Evolutionary conservation across 768 basidiomycete genomes (phyloP).

Genomic region (Lentinula raphanica): DNA sequence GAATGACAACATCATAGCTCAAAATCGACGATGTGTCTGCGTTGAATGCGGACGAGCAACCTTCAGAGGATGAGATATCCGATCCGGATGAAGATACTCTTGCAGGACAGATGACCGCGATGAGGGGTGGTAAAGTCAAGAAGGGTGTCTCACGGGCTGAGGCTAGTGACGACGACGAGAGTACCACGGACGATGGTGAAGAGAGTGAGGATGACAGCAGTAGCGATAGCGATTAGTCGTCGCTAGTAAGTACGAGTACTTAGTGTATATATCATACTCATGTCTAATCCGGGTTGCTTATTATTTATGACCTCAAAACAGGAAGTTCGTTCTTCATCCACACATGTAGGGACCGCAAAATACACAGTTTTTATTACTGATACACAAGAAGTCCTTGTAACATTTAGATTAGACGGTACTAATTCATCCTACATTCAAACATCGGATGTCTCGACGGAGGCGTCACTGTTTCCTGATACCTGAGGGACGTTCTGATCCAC

Average conservation of each 20-base stretch:
- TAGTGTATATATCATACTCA: background rate
- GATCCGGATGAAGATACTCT: conserved; percentile 96
- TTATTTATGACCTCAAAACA: background rate
- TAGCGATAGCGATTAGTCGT: conserved; percentile 43
- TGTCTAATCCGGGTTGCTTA: background rate
- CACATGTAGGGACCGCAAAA: no score
- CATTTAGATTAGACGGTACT: no score
- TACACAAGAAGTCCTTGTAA: no score
- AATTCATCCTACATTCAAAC: no score
- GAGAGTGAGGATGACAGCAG: conserved; percentile 52
- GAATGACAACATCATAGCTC: conserved; percentile 42
- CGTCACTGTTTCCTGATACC: background rate
- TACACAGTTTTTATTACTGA: no score
- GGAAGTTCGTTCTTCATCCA: no score
- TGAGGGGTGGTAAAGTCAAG: conserved; percentile 88
- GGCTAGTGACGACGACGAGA: conserved; percentile 48
- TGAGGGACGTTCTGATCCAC: background rate
- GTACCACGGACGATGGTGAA: conserved; percentile 45
- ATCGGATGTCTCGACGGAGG: background rate
- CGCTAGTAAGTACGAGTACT: background rate
- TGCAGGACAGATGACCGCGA: conserved; percentile 96
- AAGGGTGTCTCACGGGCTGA: conserved; percentile 43
- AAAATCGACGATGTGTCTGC: conserved; percentile 73
- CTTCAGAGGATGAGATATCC: conserved; percentile 87
- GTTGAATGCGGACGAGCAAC: conserved; percentile 50